Base-by-base conservation (phyloP, 1,284 basidiomycete genomes). In the Cryptococcus hybrid region DNA sequence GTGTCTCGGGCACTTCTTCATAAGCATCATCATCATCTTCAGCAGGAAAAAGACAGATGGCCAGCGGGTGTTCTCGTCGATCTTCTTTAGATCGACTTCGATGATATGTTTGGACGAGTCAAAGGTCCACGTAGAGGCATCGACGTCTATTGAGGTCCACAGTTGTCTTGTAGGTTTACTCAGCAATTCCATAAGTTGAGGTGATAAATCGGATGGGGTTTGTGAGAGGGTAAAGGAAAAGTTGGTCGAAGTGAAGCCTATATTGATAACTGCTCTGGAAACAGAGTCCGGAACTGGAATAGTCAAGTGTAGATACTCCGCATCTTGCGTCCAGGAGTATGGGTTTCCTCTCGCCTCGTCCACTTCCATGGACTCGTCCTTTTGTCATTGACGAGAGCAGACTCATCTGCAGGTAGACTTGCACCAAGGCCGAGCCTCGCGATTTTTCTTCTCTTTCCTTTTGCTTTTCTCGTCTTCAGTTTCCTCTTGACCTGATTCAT, bases 301-400 rank as follows among this genome's bases (percentile, higher is more conserved):
- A 0, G 86, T 87, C 57, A 97, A 75, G 0, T 90, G 92, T 43
- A 97, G 79, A 0, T 88, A 85, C 69, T 92, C 89, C 2, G 84
- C 73, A 3, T 88, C 88, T 72, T 98, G 94, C 0, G 86, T 90
- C 94, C 94, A 98, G 0, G 89, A 89, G 75, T 92, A 96, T 0
- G 90, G 88, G 5, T 85, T 40, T 40, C 52, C 58, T 5, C 56
- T 42, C 7, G 50, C 52, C 8, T 56, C 57, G 24, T 57, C 58
- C 9, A 55, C 55, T 6, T 67, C 62, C 40, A 59, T 54, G n/a
- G 51, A 30, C 7, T 60, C 59, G 11, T 51, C 49, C 30, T 7
- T 46, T 30, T n/a, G 12, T 38, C 42, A 9, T 35, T 24, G n/a
- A n/a, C 15, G 12, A 15, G 1, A 46, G 45, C 49, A 11, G 30